Evolutionary conservation across 768 basidiomycete species (phyloP).

Genomic region (Termitomyces sp.): DNA sequence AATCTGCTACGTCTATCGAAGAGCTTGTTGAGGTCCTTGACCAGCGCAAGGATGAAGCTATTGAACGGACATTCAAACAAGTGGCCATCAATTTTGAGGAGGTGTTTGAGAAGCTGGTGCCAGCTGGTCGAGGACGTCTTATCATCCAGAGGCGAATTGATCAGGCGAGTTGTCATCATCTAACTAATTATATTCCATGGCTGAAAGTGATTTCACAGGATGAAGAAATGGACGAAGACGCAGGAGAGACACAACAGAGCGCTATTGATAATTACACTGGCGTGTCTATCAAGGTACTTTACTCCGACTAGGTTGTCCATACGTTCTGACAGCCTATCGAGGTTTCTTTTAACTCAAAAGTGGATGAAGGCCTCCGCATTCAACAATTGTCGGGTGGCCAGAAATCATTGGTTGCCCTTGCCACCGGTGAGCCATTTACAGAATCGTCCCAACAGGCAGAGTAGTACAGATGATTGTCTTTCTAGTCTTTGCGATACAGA

Average conservation of each 20-base stretch:
- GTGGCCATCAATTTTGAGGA: conserved; percentile 97
- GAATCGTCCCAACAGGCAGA: not conserved
- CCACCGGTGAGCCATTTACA: conserved; percentile 57
- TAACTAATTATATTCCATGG: not conserved
- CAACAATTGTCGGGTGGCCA: conserved; percentile 97
- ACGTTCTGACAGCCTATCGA: conserved; percentile 20
- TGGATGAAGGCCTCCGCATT: conserved; percentile 93
- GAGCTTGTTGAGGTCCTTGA: conserved; percentile 92
- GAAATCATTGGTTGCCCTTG: conserved; percentile 93
- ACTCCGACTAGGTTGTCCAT: not conserved
- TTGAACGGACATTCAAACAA: conserved; percentile 97
- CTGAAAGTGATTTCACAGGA: conserved; percentile 39
- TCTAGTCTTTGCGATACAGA: conserved; percentile 95
- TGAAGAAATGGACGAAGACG: conserved; percentile 69
- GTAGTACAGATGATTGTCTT: not conserved
- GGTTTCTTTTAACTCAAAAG: conserved; percentile 99
- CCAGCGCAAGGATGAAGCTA: conserved; percentile 97
- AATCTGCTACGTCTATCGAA: conserved; percentile 83
- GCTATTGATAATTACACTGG: conserved; percentile 94
- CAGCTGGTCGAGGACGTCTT: conserved; percentile 84
- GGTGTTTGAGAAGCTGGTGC: conserved; percentile 94
- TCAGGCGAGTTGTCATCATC: conserved; percentile 42
- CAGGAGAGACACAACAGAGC: conserved; percentile 67
- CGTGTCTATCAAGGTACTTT: conserved; percentile 81
- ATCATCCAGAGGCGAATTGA: conserved; percentile 92